Percentiles rank a stretch among this genome's conserved stretches.
These are phyloP conservation scores for Camellia lanceoleosa DNA, from an alignment of 148 eudicot genomes.

Conservation along the genomic window DNA sequence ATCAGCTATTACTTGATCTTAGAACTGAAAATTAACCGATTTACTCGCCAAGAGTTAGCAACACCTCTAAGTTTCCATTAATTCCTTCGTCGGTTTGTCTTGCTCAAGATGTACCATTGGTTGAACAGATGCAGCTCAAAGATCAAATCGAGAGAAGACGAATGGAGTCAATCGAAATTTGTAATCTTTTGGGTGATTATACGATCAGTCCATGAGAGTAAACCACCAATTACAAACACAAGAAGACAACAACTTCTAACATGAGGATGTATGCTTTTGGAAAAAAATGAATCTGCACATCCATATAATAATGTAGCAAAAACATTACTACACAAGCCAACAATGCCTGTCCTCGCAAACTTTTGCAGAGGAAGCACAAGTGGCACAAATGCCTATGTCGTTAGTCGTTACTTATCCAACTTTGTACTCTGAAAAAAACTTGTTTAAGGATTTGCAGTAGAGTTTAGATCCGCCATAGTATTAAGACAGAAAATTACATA, in stretches of 20 bases:
- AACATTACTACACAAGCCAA: neutral
- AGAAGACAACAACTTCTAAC: neutral
- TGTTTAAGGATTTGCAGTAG: neutral
- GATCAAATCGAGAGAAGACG: slow-evolving; percentile 40
- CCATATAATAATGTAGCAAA: neutral
- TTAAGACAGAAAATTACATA: neutral
- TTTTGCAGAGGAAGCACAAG: too few species aligned
- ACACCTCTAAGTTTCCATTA: slow-evolving; percentile 29
- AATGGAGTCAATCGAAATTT: slow-evolving; percentile 11
- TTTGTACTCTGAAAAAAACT: neutral
- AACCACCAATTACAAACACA: neutral
- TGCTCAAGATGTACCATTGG: slow-evolving; percentile 37
- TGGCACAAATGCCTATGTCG: neutral
- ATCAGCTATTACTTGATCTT: neutral
- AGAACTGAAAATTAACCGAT: neutral
- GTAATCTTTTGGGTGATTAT: neutral
- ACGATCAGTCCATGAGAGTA: neutral
- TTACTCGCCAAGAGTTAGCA: slow-evolving; percentile 18
- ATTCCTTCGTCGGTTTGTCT: slow-evolving; percentile 40
- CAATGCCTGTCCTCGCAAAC: neutral
- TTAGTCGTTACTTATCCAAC: neutral
- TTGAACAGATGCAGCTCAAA: slow-evolving; percentile 39
- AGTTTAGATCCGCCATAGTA: neutral
- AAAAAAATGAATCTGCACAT: neutral
- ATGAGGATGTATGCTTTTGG: neutral